Conservation (phyloP, 1,139 yeast genomes). For the Candida neerlandica region DNA sequence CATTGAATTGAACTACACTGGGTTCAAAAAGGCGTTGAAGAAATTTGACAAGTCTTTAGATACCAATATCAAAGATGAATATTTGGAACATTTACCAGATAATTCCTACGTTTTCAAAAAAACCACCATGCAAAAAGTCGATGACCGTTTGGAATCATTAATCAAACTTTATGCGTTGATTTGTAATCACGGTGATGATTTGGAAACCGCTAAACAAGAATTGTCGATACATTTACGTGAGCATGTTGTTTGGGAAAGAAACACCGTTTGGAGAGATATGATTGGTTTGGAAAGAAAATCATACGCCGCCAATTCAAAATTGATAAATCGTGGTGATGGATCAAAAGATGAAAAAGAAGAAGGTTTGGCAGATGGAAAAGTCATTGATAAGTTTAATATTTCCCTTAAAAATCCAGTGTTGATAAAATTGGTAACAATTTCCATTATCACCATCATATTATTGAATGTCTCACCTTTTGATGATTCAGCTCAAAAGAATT, state of each 20-base stretch:
- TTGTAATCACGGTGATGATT: slow-evolving; percentile 43
- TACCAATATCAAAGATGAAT: slow-evolving; percentile 41
- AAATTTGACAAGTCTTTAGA: slow-evolving; percentile 68
- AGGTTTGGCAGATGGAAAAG: slow-evolving; percentile 16
- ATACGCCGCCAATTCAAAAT: slow-evolving; percentile 40
- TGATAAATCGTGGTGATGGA: slow-evolving; percentile 16
- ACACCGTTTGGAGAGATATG: slow-evolving; percentile 79
- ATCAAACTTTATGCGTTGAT: slow-evolving; percentile 43
- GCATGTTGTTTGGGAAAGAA: slow-evolving; percentile 76
- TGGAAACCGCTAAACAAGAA: slow-evolving; percentile 48
- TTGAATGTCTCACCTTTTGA: slow-evolving; percentile 58
- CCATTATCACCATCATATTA: slow-evolving; percentile 47
- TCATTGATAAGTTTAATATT: slow-evolving; percentile 34
- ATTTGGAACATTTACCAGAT: slow-evolving; percentile 34
- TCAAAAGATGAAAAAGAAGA: slow-evolving; percentile 20
- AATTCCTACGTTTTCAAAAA: slow-evolving; percentile 38
- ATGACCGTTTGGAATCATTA: slow-evolving; percentile 40
- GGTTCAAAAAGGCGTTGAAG: slow-evolving; percentile 67
- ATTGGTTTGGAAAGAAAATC: slow-evolving; percentile 77
- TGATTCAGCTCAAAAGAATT: slow-evolving; percentile 61
- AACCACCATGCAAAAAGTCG: slow-evolving; percentile 47
- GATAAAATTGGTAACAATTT: slow-evolving; percentile 48
- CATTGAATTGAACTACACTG: slow-evolving; percentile 67
- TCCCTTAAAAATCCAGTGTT: slow-evolving; percentile 45
- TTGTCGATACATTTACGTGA: slow-evolving; percentile 66